phyloP scores from a whole-genome alignment of 2,329 filamentous ascomycete species.

The Colletotrichum lupini region DNA sequence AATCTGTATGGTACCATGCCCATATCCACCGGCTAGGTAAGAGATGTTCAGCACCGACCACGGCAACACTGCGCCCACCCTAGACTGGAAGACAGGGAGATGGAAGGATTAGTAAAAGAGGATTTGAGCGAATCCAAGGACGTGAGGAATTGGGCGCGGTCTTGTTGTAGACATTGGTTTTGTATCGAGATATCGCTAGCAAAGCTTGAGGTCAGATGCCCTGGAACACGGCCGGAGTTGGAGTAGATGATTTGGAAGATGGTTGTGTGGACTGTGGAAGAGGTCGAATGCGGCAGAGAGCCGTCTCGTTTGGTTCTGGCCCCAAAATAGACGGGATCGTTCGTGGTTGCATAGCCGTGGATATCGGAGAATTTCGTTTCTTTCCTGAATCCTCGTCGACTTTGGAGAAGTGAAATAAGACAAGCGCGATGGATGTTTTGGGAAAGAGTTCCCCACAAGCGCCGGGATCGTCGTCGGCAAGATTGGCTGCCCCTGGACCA shows the following conservation, averaged over 20 bases:
- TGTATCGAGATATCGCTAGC: background rate
- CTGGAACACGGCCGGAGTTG: background rate
- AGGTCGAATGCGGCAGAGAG: background rate
- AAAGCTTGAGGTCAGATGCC: background rate
- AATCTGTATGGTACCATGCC: background rate
- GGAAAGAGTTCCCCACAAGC: slow-evolving; percentile 12
- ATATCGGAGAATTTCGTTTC: background rate
- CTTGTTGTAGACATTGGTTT: background rate
- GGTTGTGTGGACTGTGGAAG: background rate
- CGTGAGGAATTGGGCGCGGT: background rate
- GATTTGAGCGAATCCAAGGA: background rate
- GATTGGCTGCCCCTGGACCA: background rate
- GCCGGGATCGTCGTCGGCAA: slow-evolving; percentile 8
- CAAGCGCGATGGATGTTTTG: background rate
- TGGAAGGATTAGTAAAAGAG: background rate
- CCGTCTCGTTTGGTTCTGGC: background rate
- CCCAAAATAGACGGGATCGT: background rate
- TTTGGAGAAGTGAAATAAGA: background rate
- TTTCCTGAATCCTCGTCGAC: background rate
- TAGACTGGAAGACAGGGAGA: background rate
- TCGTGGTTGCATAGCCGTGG: background rate
- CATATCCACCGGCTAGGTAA: background rate
- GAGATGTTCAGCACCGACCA: background rate
- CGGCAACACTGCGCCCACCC: background rate
- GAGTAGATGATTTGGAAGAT: background rate